Evolutionary conservation across 306 rosid genomes (phyloP).

Genomic region (Boehmeria nivea): DNA sequence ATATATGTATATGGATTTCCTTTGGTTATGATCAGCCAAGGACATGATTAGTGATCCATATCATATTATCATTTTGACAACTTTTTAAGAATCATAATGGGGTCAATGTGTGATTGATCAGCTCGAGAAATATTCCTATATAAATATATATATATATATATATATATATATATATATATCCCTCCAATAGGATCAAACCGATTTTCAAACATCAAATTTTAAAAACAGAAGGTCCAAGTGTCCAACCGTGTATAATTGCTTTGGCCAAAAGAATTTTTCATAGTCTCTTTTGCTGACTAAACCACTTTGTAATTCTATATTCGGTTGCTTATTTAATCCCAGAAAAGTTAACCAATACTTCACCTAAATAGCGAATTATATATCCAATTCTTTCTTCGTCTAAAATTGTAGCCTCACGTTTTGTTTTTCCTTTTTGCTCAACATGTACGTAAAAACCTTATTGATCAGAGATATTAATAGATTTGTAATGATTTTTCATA

Average conservation of each 20-base stretch:
- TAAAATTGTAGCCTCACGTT: not conserved
- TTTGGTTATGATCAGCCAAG: conserved; percentile 5
- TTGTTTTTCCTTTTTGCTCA: too few relatives aligned
- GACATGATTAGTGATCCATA: conserved; percentile 14
- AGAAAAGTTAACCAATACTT: too few relatives aligned
- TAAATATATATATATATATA: too few relatives aligned
- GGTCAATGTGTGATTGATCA: conserved; percentile 43
- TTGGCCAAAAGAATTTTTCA: not conserved
- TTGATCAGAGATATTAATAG: not conserved
- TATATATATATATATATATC: too few relatives aligned
- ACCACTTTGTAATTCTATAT: not conserved
- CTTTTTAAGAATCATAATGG: conserved; percentile 28
- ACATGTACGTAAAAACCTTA: too few relatives aligned
- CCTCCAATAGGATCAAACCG: not conserved
- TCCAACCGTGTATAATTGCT: not conserved
- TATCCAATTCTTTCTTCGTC: not conserved
- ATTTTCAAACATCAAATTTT: not conserved
- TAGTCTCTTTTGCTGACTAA: conserved; percentile 6
- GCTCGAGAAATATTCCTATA: conserved; percentile 50
- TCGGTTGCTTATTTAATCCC: not conserved
- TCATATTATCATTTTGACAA: conserved; percentile 12
- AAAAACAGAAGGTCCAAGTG: too few relatives aligned
- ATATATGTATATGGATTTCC: not conserved
- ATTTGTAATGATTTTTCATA: too few relatives aligned
- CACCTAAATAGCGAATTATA: not conserved